Evolutionary conservation across 345 rosid genomes (phyloP).

Genomic region (Pistacia vera): DNA sequence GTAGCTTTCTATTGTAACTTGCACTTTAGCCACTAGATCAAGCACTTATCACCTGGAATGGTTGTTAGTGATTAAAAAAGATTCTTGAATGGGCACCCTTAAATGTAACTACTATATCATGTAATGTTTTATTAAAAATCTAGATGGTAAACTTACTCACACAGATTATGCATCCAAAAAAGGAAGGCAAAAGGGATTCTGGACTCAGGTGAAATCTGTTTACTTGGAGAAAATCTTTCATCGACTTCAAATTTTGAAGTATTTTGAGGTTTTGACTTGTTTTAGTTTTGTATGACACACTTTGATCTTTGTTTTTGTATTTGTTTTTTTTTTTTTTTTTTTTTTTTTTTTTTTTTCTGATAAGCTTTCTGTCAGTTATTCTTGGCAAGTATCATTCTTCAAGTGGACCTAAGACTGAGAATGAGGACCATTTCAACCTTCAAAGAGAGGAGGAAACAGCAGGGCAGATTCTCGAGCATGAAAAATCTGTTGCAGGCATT

Average conservation of each 20-base stretch:
- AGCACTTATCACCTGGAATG: not conserved
- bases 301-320: too few species aligned
- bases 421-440: conserved; percentile 7
- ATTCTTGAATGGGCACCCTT: not conserved
- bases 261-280: too few species aligned
- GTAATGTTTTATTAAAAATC: not conserved
- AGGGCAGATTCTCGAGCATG: conserved; percentile 55
- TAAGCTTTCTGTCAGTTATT: too few species aligned
- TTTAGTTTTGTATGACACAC: too few species aligned
- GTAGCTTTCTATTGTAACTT: conserved; percentile 3
- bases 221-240: not conserved
- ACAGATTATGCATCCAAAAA: not conserved
- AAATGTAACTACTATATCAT: not conserved
- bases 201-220: not conserved
- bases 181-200: not conserved
- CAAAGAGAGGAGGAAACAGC: conserved; percentile 59
- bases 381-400: too few species aligned
- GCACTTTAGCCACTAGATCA: not conserved
- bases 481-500: not conserved
- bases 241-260: not conserved
- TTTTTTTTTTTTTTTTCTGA: too few species aligned
- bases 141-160: not conserved
- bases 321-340: too few species aligned
- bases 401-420: too few species aligned
- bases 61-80: not conserved